Conservation (phyloP, 805 yeast genomes). For the Candida fluviatilis region DNA sequence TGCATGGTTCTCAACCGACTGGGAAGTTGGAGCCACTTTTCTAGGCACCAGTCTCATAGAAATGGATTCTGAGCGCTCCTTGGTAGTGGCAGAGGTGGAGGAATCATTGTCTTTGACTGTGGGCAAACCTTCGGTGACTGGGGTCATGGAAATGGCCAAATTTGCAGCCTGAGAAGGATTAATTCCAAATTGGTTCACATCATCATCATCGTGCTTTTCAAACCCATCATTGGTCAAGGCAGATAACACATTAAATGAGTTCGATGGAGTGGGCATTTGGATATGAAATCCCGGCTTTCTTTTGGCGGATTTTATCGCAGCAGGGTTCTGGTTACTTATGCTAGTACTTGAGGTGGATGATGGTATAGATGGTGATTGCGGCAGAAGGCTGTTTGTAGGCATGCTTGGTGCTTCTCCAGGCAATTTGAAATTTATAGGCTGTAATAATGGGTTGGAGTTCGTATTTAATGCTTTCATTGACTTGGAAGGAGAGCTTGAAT, state of each 20-base stretch:
- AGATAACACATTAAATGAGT: conserved; percentile 28
- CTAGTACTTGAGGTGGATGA: not conserved
- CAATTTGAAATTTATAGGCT: conserved; percentile 49
- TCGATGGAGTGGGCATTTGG: conserved; percentile 73
- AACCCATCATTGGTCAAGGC: conserved; percentile 32
- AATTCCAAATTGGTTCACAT: conserved; percentile 66
- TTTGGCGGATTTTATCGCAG: conserved; percentile 11
- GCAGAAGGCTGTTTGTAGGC: not conserved
- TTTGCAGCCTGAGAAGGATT: conserved; percentile 47
- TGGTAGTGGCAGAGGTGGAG: conserved; percentile 5
- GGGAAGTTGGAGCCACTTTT: conserved; percentile 9
- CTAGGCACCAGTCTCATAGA: conserved; percentile 10
- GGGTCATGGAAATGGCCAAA: conserved; percentile 72
- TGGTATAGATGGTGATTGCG: conserved; percentile 2
- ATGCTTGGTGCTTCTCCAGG: conserved; percentile 6
- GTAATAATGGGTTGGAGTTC: conserved; percentile 44
- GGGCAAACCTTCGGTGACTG: conserved; percentile 58
- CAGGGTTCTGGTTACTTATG: not conserved
- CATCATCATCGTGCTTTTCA: conserved; percentile 28
- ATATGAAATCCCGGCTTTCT: conserved; percentile 43
- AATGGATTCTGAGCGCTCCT: conserved; percentile 14
- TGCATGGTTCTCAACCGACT: conserved; percentile 1
- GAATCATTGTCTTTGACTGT: conserved; percentile 5
- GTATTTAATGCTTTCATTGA: conserved; percentile 50
- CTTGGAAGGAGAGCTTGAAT: conserved; percentile 35